These are phyloP conservation scores for Cryptococcus sp. DNA, from an alignment of 1,284 basidiomycete species.

Conservation along the genomic window DNA sequence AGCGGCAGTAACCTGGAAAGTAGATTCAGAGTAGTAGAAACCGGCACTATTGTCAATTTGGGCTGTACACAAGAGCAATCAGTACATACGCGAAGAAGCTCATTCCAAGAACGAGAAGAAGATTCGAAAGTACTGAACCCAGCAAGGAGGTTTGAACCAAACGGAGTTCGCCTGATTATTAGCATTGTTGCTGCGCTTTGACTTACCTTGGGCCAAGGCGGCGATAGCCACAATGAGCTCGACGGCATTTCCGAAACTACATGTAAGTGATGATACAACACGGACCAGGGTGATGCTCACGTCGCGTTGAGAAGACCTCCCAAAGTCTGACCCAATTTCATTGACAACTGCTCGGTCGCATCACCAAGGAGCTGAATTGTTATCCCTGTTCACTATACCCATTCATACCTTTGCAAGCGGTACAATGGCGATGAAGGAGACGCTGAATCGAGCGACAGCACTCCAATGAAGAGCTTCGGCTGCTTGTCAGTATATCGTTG, in stretches of 20 bases:
- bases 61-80: background rate
- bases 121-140: conserved; percentile 71
- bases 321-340: conserved; percentile 72
- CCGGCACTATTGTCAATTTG: conserved; percentile 49
- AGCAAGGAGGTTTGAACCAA: conserved; percentile 76
- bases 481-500: conserved; percentile 7
- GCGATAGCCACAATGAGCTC: conserved; percentile 80
- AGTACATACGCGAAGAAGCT: conserved; percentile 68
- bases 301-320: conserved; percentile 83
- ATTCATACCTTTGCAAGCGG: conserved; percentile 71
- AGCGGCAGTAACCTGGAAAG: conserved; percentile 75
- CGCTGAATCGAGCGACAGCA: conserved; percentile 72
- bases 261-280: background rate
- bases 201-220: conserved; percentile 70
- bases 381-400: conserved; percentile 1
- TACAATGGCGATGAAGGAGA: conserved; percentile 80
- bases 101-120: conserved; percentile 80
- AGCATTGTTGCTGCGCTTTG: conserved; percentile 1
- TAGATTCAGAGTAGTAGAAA: conserved; percentile 60
- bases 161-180: conserved; percentile 61
- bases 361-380: conserved; percentile 55
- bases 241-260: conserved; percentile 51
- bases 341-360: conserved; percentile 78
- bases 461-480: conserved; percentile 57
- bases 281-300: conserved; percentile 44